Evolutionary conservation across 495 filamentous ascomycete species (phyloP), one percentile per base, ranked within the genome.

Genomic region (Penicillium fimorum): DNA sequence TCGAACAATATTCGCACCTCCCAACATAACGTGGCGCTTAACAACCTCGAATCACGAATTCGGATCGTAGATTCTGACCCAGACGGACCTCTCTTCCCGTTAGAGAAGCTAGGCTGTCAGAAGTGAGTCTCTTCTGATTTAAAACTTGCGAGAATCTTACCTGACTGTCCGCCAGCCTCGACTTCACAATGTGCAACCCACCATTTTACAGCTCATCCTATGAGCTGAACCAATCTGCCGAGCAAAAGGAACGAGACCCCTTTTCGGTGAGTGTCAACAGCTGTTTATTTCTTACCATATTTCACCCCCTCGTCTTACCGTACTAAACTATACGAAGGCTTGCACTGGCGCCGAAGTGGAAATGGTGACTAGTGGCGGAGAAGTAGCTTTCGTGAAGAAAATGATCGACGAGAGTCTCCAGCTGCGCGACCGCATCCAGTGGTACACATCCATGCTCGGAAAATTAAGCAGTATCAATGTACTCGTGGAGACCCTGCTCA

Each of bases 111-210:
- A 2, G 73, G 70, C 4, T 49, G 85, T n/a, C 71, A 82, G 40
- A 73, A 67, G 82, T 82, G 67, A 30, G 64, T 35, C 5, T 2
- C 9, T 30, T 30, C 1, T 9, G 2, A 9, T 5, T 15, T 7
- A 5, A 25, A 0, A 12, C 17, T 11, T 43, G 11, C 18, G 10
- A 32, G 22, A 32, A n/a, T 27, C 35, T 46, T 44, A 44, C n/a
- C 32, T 47, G 30, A 62, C 15, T 8, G 17, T 25, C 20, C 15
- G 48, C 3, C 50, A 87, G 82, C 5, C 78, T 96, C 35, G 89
- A 96, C 68, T 97, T 97, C 65, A 86, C 83, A 45, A 96, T 97
- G 85, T 92, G 86, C 71, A 98, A 98, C 61, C 94, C 94, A 1
- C 94, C 94, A 0, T 98, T 98, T 74, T 97, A 96, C 74, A 62